These are phyloP conservation scores for Penicillium goetzii DNA, from an alignment of 495 filamentous ascomycete species.

Conservation along the genomic window DNA sequence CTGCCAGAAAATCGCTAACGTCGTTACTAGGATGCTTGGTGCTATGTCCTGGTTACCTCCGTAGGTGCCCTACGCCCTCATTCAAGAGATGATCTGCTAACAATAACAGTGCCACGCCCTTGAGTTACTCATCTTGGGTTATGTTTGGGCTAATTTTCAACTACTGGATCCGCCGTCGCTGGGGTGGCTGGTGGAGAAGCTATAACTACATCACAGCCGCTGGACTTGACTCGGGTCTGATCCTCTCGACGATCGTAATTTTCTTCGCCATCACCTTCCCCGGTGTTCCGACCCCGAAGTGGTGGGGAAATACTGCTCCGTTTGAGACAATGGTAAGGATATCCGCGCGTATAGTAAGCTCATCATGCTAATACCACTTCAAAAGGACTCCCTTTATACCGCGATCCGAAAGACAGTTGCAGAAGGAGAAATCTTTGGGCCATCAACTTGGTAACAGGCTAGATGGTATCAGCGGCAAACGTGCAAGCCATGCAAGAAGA, in stretches of 20 bases:
- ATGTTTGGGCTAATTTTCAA: slow-evolving; percentile 64
- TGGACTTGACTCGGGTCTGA: slow-evolving; percentile 58
- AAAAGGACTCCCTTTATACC: slow-evolving; percentile 51
- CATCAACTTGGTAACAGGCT: slow-evolving; percentile 35
- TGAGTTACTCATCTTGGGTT: slow-evolving; percentile 64
- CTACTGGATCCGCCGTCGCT: slow-evolving; percentile 52
- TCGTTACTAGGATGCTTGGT: slow-evolving; percentile 56
- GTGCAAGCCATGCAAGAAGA: neutral
- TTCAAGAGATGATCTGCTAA: neutral
- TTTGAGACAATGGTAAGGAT: slow-evolving; percentile 30
- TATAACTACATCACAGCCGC: slow-evolving; percentile 60
- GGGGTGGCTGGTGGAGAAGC: slow-evolving; percentile 62
- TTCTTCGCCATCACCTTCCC: slow-evolving; percentile 58
- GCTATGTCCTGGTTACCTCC: slow-evolving; percentile 59
- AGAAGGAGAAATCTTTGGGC: slow-evolving; percentile 57
- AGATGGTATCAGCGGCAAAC: neutral
- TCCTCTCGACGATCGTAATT: slow-evolving; percentile 58
- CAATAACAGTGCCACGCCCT: slow-evolving; percentile 47
- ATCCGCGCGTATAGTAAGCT: neutral
- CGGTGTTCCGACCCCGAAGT: slow-evolving; percentile 50
- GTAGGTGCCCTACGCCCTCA: slow-evolving; percentile 9
- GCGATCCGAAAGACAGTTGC: slow-evolving; percentile 53
- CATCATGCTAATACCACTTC: neutral
- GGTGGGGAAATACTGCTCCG: slow-evolving; percentile 60
- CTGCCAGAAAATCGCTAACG: neutral